Conservation (phyloP, 495 filamentous ascomycete species). For the Talaromyces nanjingensis region DNA sequence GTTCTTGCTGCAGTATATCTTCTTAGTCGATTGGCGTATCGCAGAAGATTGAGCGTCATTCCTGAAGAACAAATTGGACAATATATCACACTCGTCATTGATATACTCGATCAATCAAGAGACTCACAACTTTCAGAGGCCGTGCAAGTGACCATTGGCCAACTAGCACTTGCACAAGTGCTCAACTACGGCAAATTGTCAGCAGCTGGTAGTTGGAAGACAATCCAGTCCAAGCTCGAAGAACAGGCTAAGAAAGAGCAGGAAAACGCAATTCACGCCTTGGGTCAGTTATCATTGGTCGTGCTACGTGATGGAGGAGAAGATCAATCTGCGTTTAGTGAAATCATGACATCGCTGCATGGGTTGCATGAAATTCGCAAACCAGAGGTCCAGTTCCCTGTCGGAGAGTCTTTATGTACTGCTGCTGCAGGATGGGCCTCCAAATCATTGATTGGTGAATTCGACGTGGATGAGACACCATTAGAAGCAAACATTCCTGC, state of each 20-base stretch:
- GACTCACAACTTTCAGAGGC: constrained; percentile 54
- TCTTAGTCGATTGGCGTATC: constrained; percentile 51
- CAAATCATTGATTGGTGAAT: constrained; percentile 48
- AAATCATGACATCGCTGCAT: constrained; percentile 58
- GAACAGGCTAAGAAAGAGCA: constrained; percentile 69
- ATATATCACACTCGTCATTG: constrained; percentile 34
- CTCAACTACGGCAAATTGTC: constrained; percentile 36
- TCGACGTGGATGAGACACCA: constrained; percentile 51
- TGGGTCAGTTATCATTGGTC: constrained; percentile 60
- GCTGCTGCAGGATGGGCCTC: constrained; percentile 75
- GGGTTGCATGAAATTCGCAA: constrained; percentile 73
- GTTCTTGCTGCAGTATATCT: constrained; percentile 52
- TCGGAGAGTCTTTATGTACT: constrained; percentile 77
- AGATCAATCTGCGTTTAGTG: constrained; percentile 18
- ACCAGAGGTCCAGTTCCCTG: constrained; percentile 78
- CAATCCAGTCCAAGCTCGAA: constrained; percentile 51
- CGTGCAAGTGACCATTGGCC: constrained; percentile 59
- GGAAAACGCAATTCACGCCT: constrained; percentile 67
- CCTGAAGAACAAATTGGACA: constrained; percentile 26
- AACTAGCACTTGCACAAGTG: constrained; percentile 65
- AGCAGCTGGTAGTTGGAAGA: constrained; percentile 26
- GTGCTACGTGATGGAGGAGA: constrained; percentile 32
- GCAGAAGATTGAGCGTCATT: constrained; percentile 25
- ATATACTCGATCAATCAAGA: constrained; percentile 40
- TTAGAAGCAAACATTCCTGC: constrained; percentile 37